Base-by-base conservation (phyloP, 2,329 filamentous ascomycete genomes). In the Elsinoe necatrix region DNA sequence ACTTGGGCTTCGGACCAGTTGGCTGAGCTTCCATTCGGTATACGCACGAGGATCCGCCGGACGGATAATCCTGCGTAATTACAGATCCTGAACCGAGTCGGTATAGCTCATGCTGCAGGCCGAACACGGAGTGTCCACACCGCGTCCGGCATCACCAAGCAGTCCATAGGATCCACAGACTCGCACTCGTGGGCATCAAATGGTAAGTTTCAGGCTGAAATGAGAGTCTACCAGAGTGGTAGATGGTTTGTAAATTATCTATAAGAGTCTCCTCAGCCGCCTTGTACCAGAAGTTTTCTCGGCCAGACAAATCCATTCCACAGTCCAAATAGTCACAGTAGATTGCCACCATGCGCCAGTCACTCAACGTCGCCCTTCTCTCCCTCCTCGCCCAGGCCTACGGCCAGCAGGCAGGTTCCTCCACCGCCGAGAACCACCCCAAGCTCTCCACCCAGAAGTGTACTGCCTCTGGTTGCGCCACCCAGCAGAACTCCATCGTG, bases 321-420 rank as follows among this genome's bases (percentile, higher is more conserved):
- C 31, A 34, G 20, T 23, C 8, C 48, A 37, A 11, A 52, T 11
- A 52, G n/a, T 16, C 48, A 52, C 31, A 52, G 48, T 34, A 52
- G 25, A 52, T 34, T 18, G 48, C 31, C 29, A 45, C 7, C 6
- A 55, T 55, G 52, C 52, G 39, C 21, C 52, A 55, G 27, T 55
- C 52, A 42, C n/a, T 55, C 23, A 42, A 55, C 11, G 23, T 42
- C 52, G 63, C 70, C 48, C 68, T 71, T 21, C 67, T 73, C 61
- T 69, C 70, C 43, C 62, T 75, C 43, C 64, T 70, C 59, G 70
- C 70, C 59, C 67, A 67, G 57, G 69, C 65, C 63, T 63, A 64
- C 59, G 72, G 69, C 43, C 73, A 75, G 68, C 71, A 72, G 62
- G 69, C 69, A 57, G 73, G 73, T 59, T 73, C 65, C 16, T 58